Evolutionary conservation across 2,329 filamentous ascomycete species (phyloP).

Genomic region (Penicillium digitatum): DNA sequence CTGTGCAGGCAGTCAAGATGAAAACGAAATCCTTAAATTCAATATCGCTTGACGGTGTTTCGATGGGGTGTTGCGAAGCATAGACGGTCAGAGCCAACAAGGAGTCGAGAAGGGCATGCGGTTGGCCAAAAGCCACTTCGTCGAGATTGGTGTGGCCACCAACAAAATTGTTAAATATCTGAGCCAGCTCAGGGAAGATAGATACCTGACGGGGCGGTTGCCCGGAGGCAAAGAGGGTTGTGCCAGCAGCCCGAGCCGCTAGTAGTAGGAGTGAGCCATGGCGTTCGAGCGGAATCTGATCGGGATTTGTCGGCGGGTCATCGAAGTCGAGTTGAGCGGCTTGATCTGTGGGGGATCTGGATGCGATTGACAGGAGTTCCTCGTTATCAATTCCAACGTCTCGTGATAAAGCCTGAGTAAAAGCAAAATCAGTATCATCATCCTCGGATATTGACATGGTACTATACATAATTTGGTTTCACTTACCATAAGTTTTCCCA

Average conservation of each 20-base stretch:
- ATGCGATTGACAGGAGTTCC: conserved; percentile 47
- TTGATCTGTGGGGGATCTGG: conserved; percentile 39
- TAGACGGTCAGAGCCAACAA: conserved; percentile 52
- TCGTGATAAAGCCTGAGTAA: conserved; percentile 47
- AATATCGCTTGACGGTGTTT: conserved; percentile 48
- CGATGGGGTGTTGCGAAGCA: conserved; percentile 45
- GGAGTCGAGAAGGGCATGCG: conserved; percentile 53
- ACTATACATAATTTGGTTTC: not conserved
- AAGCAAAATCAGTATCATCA: not conserved
- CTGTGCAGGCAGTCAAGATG: conserved; percentile 39
- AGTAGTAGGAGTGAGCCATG: conserved; percentile 54
- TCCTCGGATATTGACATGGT: not conserved
- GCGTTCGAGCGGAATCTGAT: conserved; percentile 55
- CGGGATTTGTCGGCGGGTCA: conserved; percentile 50
- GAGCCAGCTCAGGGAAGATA: conserved; percentile 53
- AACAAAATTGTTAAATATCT: conserved; percentile 51
- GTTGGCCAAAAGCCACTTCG: conserved; percentile 42
- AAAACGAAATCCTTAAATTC: conserved; percentile 53
- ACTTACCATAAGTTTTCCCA: conserved; percentile 54
- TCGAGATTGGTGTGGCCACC: conserved; percentile 40
- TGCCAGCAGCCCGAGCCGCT: conserved; percentile 50
- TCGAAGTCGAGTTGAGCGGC: conserved; percentile 50
- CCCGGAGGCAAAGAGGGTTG: conserved; percentile 47
- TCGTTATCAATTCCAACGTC: conserved; percentile 51
- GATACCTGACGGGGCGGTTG: conserved; percentile 38